phyloP scores from a whole-genome alignment of 164 flowering plant species.

The Aristolochia contorta region DNA sequence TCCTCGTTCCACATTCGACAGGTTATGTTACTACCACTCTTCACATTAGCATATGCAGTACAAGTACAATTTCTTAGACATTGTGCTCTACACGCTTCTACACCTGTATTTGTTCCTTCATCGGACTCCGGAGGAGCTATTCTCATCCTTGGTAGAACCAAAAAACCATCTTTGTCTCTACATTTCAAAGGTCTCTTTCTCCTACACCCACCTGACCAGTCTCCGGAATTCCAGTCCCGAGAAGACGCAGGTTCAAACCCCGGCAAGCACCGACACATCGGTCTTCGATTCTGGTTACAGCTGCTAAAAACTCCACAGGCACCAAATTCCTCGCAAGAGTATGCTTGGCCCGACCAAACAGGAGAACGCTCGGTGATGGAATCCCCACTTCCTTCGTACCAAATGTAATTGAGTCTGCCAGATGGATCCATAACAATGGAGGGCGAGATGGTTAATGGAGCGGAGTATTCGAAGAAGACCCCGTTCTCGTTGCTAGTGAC shows the following conservation, averaged over 20 bases:
- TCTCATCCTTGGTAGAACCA: conserved; percentile 10
- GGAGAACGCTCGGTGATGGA: background rate
- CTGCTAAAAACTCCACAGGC: conserved; percentile 4
- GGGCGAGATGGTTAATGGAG: background rate
- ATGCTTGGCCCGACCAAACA: background rate
- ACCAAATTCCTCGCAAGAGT: background rate
- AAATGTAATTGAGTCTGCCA: conserved; percentile 3
- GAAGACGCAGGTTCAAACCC: conserved; percentile 14
- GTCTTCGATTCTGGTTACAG: background rate
- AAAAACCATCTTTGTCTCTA: conserved; percentile 13
- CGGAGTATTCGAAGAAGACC: conserved; percentile 2
- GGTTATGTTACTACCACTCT: background rate
- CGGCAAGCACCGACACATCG: conserved; percentile 7
- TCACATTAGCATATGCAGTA: background rate
- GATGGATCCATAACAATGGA: conserved; percentile 5
- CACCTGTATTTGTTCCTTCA: background rate
- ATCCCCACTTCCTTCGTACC: background rate
- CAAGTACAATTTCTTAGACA: conserved; percentile 4
- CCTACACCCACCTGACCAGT: conserved; percentile 22
- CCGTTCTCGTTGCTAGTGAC: background rate
- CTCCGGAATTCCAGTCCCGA: conserved; percentile 4
- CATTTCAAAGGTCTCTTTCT: conserved; percentile 14
- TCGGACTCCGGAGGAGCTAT: conserved; percentile 5
- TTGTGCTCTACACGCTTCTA: background rate
- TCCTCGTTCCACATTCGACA: background rate